Evolutionary conservation across 2,329 filamentous ascomycete genomes (phyloP), one percentile per base, ranked within the genome.

Genomic region (Phaeosphaeria sp.): DNA sequence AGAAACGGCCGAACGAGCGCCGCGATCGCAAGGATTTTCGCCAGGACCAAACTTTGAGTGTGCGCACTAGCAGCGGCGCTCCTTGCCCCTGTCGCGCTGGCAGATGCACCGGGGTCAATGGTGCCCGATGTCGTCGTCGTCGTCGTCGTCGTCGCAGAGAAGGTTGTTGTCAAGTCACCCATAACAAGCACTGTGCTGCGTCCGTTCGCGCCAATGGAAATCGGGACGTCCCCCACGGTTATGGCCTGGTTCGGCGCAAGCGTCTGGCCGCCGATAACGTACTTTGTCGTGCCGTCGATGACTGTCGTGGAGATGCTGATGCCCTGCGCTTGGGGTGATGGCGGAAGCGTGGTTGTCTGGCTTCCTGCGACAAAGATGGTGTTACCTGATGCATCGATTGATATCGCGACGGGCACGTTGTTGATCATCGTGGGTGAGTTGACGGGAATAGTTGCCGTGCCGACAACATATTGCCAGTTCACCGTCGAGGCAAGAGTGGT

Each of bases 221-320:
- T 61, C 6, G 55, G 43, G 2, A 56, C 61, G 8, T 57, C 59
- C 4, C 59, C 48, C 11, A 69, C 33, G 2, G 60, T 69, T 21
- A 68, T 53, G 1, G 63, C 59, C 36, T 63, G 62, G 8, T 55
- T 61, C 24, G 65, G 62, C 18, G 56, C 52, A 6, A 69, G 61
- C 6, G 66, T 69, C 33, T 68, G 63, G 17, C 56, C 60, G n/a
- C 43, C 56, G 22, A 68, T 39, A 20, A 67, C 27, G 45, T 61
- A 58, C 49, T 61, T 42, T 1, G 60, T 67, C 1, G 63, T 64
- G 5, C 65, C 63, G 11, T 56, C 49, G 17, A 60, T 33, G 7
- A 67, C 48, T 6, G 49, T 53, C 6, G 66, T 63, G 5, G 56
- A 54, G 22, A 70, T 49, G 9, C 42, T 11, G 25, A 56, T 4